A percentile compares a stretch with the other conserved stretches of the same genome.
Evolutionary conservation across 1,284 basidiomycete species (phyloP).

Genomic region (Ustilago trichophora): DNA sequence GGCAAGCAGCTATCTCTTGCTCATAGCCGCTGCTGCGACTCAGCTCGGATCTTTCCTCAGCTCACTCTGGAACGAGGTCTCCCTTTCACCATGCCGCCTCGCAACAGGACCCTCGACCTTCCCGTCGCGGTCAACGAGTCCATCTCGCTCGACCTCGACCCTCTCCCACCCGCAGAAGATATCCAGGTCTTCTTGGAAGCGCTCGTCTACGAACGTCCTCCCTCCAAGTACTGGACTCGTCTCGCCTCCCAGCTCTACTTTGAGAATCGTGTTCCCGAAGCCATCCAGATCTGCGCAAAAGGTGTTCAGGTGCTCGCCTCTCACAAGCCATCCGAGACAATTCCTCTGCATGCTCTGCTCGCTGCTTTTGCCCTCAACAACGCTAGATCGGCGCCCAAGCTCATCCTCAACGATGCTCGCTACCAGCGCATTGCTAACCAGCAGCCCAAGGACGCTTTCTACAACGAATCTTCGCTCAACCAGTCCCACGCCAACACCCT

Average conservation of each 20-base stretch:
- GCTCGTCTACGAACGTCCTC: slow-evolving; percentile 53
- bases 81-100: slow-evolving; percentile 37
- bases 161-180: slow-evolving; percentile 55
- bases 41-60: too few relatives aligned
- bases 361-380: slow-evolving; percentile 50
- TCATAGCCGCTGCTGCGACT: too few relatives aligned
- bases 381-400: slow-evolving; percentile 56
- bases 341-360: slow-evolving; percentile 50
- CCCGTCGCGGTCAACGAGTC: slow-evolving; percentile 57
- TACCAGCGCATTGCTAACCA: slow-evolving; percentile 50
- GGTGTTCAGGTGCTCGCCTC: slow-evolving; percentile 49
- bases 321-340: slow-evolving; percentile 46
- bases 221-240: slow-evolving; percentile 56
- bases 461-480: slow-evolving; percentile 36
- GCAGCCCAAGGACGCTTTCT: slow-evolving; percentile 44
- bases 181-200: slow-evolving; percentile 57
- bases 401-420: slow-evolving; percentile 54
- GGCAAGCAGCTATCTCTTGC: too few relatives aligned
- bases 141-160: slow-evolving; percentile 57
- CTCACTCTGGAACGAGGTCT: too few relatives aligned
- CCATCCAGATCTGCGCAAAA: slow-evolving; percentile 41
- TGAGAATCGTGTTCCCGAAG: slow-evolving; percentile 47
- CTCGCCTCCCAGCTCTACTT: slow-evolving; percentile 55
- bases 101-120: slow-evolving; percentile 52
- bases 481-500: slow-evolving; percentile 39